phyloP scores from a whole-genome alignment of 768 basidiomycete genomes.

The Gymnopilus junonius region DNA sequence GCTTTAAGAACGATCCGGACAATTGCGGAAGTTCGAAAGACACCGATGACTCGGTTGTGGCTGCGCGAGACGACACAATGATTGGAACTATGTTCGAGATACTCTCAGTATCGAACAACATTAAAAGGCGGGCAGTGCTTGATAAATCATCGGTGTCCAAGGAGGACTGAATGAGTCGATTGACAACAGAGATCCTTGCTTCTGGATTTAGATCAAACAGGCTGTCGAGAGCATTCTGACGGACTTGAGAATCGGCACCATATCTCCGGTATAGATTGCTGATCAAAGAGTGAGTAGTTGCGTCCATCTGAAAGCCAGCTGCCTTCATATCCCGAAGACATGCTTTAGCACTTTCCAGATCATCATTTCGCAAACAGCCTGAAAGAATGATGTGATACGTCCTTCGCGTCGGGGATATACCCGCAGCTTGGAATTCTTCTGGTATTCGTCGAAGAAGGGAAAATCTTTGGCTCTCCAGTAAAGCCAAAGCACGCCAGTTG shows the following conservation, averaged over 20 bases:
- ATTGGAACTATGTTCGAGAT: conserved; percentile 28
- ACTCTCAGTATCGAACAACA: conserved; percentile 44
- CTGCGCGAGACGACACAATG: conserved; percentile 10
- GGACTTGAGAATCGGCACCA: conserved; percentile 60
- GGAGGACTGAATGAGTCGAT: conserved; percentile 67
- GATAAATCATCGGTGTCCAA: conserved; percentile 58
- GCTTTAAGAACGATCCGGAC: conserved; percentile 28
- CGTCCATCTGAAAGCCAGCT: conserved; percentile 56
- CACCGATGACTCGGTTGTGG: neutral
- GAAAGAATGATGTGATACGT: conserved; percentile 74
- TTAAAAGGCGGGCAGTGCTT: conserved; percentile 50
- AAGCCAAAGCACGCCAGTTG: conserved; percentile 71
- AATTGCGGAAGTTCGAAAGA: neutral
- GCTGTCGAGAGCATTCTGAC: conserved; percentile 51
- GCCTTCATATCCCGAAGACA: conserved; percentile 60
- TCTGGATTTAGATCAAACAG: conserved; percentile 44
- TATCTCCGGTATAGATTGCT: conserved; percentile 61
- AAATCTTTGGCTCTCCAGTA: conserved; percentile 58
- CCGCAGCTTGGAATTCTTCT: conserved; percentile 50
- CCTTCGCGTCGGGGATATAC: conserved; percentile 54
- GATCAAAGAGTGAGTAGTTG: conserved; percentile 63
- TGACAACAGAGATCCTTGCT: conserved; percentile 60
- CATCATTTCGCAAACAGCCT: conserved; percentile 70
- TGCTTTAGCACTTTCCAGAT: conserved; percentile 58
- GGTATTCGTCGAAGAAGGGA: conserved; percentile 48